phyloP scores from a whole-genome alignment of 768 basidiomycete species.

The Fomitopsis pulvina region DNA sequence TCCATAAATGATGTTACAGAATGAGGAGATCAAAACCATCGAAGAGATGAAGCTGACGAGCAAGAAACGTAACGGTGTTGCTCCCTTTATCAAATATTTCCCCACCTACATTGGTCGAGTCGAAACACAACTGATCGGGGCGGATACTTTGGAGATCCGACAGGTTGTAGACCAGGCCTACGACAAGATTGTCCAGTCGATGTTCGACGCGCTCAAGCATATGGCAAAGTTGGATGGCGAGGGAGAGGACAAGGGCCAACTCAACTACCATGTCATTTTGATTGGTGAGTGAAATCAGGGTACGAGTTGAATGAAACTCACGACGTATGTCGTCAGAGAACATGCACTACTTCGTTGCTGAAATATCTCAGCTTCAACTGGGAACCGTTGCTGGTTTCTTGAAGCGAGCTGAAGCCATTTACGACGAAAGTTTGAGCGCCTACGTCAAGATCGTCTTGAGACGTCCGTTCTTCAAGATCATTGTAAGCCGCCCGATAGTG shows the following conservation, averaged over 20 bases:
- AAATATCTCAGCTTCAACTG: slow-evolving; percentile 66
- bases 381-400: slow-evolving; percentile 57
- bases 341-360: slow-evolving; percentile 90
- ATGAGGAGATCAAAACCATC: slow-evolving; percentile 80
- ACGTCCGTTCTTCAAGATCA: slow-evolving; percentile 79
- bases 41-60: slow-evolving; percentile 87
- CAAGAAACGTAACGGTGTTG: slow-evolving; percentile 90
- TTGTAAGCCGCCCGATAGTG: slow-evolving; percentile 43
- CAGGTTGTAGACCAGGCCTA: slow-evolving; percentile 74
- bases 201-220: slow-evolving; percentile 91
- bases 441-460: slow-evolving; percentile 87
- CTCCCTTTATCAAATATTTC: slow-evolving; percentile 89
- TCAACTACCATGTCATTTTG: slow-evolving; percentile 93
- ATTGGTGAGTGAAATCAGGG: slow-evolving; percentile 60
- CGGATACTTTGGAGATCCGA: slow-evolving; percentile 73
- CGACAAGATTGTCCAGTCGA: slow-evolving; percentile 80
- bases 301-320: neutral
- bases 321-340: slow-evolving; percentile 55
- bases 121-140: slow-evolving; percentile 77
- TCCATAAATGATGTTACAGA: slow-evolving; percentile 35
- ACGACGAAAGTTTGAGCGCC: slow-evolving; percentile 81
- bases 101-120: slow-evolving; percentile 80
- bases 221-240: slow-evolving; percentile 95
- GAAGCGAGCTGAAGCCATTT: slow-evolving; percentile 71
- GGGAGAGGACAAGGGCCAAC: slow-evolving; percentile 91